Conservation (phyloP, 441 rosid genomes). For the Pelargonium citronellum region DNA sequence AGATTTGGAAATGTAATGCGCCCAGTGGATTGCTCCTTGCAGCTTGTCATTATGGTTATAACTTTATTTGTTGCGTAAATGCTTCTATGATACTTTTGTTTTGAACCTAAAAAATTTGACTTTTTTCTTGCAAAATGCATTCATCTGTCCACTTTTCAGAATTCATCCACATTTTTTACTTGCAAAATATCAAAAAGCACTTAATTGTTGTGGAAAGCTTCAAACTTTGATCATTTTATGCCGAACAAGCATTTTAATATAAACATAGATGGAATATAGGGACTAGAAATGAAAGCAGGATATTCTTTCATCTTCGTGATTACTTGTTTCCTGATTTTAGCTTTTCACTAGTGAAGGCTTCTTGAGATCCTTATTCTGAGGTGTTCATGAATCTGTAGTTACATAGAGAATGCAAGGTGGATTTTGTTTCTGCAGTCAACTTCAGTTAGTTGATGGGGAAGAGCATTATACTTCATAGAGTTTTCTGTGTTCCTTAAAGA, state of each 20-base stretch:
- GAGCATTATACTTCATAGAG: no score
- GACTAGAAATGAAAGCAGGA: no score
- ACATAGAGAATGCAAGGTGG: no score
- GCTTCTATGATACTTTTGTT: neutral
- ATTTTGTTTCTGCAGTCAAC: no score
- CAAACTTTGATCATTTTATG: neutral
- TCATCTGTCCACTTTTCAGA: neutral
- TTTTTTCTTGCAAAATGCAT: neutral
- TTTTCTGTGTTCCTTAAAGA: no score
- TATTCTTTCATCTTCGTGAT: no score
- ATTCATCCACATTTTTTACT: neutral
- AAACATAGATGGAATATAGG: neutral
- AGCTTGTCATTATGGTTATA: neutral
- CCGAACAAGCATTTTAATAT: neutral
- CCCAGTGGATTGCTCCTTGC: slow-evolving; percentile 1
- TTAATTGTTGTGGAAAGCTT: neutral
- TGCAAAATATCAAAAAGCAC: neutral
- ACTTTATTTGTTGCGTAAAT: neutral
- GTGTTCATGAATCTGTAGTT: neutral
- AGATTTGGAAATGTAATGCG: neutral
- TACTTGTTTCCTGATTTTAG: neutral
- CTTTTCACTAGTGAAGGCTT: neutral
- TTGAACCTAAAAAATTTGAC: neutral
- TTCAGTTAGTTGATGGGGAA: no score
- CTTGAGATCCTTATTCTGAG: neutral